Base-by-base conservation (phyloP, 2,329 filamentous ascomycete genomes). In the Macrophomina tecta region DNA sequence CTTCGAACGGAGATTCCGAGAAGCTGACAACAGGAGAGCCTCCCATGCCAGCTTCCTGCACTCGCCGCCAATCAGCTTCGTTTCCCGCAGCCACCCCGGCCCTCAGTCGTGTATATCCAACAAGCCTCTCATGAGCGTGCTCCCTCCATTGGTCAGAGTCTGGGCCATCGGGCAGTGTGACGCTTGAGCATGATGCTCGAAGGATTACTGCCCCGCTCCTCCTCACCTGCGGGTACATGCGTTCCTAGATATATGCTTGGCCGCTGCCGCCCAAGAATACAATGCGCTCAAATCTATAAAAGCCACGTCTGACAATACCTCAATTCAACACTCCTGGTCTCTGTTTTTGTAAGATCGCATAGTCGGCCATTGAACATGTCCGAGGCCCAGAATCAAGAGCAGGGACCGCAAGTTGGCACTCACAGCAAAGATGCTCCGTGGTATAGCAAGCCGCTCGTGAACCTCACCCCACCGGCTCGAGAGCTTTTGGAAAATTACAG, bases 401-500 rank as follows among this genome's bases (percentile, higher is more conserved):
- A 40, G n/a, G 5, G 5, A 4, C 18, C 23, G 12, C 18, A 11
- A 16, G 8, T 18, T 16, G 32, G 28, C 14, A 14, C 40, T 30
- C 9, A 4, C 14, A 65, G 55, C 64, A 73, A 73, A 34, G 67
- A 72, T 14, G 64, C 71, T n/a, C 73, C 73, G 4, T 79, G 74
- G 75, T 77, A 73, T 52, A 69, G 69, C n/a, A 72, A 72, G n/a
- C 71, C 77, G 5, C 46, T 77, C 4, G 68, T 70, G 16, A 70
- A 76, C 12, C 68, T 80, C 2, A 70, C 71, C 32, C 72, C 74
- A 12, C 70, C 69, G 16, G 74, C 77, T 2, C 69, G 73, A 40
- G 70, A 78, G 7, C 68, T 81, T 14, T 74, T 82, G 16, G 77
- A 80, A 66, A 75, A 70, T 8, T 82, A 81, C 70, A 78, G 77